A percentile compares a stretch with the other conserved stretches of the same genome.
phyloP scores from a whole-genome alignment of 2,329 filamentous ascomycete genomes.

The Magnaporthiopsis rhizophila region DNA sequence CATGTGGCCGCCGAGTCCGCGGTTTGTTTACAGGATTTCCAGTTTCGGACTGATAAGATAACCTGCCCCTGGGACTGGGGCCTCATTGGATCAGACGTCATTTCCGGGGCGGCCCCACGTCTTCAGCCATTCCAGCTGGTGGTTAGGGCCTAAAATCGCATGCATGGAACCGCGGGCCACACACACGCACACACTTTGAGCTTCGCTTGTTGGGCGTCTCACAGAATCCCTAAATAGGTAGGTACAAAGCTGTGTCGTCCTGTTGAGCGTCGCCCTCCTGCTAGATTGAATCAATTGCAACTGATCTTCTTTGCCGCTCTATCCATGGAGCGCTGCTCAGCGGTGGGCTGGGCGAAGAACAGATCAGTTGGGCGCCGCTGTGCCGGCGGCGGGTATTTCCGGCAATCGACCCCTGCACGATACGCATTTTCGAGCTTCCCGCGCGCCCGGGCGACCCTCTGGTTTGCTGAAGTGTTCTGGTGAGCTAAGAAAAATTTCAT shows the following conservation, averaged over 20 bases:
- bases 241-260: too few relatives aligned
- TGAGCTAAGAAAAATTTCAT: constrained; percentile 7
- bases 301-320: background rate
- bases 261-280: background rate
- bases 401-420: constrained; percentile 6
- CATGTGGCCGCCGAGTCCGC: background rate
- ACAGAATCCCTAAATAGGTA: background rate
- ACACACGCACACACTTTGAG: background rate
- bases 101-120: background rate
- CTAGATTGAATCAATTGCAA: background rate
- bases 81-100: background rate
- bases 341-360: background rate
- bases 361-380: background rate
- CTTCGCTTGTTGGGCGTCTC: background rate
- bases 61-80: background rate
- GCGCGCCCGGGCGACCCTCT: constrained; percentile 3
- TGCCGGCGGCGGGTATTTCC: constrained; percentile 9
- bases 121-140: background rate
- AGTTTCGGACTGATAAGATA: constrained; percentile 7
- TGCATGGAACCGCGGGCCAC: constrained; percentile 3
- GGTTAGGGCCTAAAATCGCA: background rate
- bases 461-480: background rate
- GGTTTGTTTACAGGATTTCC: constrained; percentile 8
- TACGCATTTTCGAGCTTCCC: constrained; percentile 2
- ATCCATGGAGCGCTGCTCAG: too few relatives aligned